A percentile compares a stretch with the other conserved stretches of the same genome.
Conservation (phyloP, 768 basidiomycete species). For the Agrocybe pediades region DNA sequence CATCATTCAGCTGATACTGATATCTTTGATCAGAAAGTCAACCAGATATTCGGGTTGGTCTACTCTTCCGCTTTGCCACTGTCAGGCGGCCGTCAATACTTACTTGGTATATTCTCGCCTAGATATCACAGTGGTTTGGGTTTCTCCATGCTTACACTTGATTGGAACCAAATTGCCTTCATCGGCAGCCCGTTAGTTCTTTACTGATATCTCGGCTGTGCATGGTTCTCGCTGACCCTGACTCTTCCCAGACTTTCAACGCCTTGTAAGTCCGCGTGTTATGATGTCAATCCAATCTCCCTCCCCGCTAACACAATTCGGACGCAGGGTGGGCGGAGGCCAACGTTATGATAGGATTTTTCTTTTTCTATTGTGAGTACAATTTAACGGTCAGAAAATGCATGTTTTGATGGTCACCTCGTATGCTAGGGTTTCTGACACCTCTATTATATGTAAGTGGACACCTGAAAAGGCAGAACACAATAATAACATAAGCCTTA, state of each 20-base stretch:
- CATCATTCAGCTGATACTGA: neutral
- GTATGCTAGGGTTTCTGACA: slow-evolving; percentile 45
- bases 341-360: slow-evolving; percentile 63
- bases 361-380: slow-evolving; percentile 64
- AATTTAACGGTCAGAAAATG: neutral
- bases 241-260: slow-evolving; percentile 41
- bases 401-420: neutral
- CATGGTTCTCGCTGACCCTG: slow-evolving; percentile 1
- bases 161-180: slow-evolving; percentile 72
- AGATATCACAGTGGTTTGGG: slow-evolving; percentile 53
- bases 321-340: slow-evolving; percentile 72
- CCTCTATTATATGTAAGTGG: slow-evolving; percentile 47
- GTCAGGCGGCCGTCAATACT: no score
- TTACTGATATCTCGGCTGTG: slow-evolving; percentile 1
- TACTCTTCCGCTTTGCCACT: neutral
- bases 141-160: slow-evolving; percentile 55
- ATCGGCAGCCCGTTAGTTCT: slow-evolving; percentile 60
- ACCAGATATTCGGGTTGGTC: slow-evolving; percentile 56
- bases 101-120: slow-evolving; percentile 2
- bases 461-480: neutral
- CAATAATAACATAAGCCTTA: neutral
- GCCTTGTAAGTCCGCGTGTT: slow-evolving; percentile 42
- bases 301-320: neutral
- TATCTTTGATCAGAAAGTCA: slow-evolving; percentile 42
- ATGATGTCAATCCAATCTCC: neutral